Conservation (phyloP, 352 stramenopile species). For the Phytophthora citricola region DNA sequence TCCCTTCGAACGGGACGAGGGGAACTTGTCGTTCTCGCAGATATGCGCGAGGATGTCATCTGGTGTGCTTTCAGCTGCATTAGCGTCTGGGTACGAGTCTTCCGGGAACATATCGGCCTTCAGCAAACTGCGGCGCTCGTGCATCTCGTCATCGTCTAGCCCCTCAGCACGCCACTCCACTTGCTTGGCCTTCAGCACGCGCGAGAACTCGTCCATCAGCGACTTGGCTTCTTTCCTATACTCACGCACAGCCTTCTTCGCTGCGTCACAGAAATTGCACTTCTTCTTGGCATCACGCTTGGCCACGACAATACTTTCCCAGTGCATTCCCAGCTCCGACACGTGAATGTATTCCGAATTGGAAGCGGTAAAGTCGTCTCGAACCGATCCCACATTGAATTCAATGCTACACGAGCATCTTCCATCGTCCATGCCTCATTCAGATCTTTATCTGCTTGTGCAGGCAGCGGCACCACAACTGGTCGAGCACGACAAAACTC, state of each 20-base stretch:
- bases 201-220: constrained; percentile 49
- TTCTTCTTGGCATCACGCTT: constrained; percentile 28
- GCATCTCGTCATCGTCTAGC: constrained; percentile 57
- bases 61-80: constrained; percentile 49
- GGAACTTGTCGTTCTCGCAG: constrained; percentile 59
- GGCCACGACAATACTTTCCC: constrained; percentile 45
- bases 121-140: constrained; percentile 53
- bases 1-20: constrained; percentile 49
- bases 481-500: constrained; percentile 41
- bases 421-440: constrained; percentile 33
- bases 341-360: constrained; percentile 46
- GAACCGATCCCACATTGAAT: constrained; percentile 35
- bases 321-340: constrained; percentile 60
- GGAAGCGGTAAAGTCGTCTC: constrained; percentile 43
- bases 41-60: constrained; percentile 64
- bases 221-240: constrained; percentile 49
- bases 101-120: constrained; percentile 58
- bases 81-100: constrained; percentile 57
- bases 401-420: constrained; percentile 31
- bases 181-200: constrained; percentile 42
- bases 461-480: constrained; percentile 32
- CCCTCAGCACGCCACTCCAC: constrained; percentile 46
- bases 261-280: constrained; percentile 47
- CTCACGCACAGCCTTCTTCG: constrained; percentile 40
- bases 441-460: constrained; percentile 8